phyloP scores from a whole-genome alignment of 768 basidiomycete genomes.

The Boletus vinaceobasis region DNA sequence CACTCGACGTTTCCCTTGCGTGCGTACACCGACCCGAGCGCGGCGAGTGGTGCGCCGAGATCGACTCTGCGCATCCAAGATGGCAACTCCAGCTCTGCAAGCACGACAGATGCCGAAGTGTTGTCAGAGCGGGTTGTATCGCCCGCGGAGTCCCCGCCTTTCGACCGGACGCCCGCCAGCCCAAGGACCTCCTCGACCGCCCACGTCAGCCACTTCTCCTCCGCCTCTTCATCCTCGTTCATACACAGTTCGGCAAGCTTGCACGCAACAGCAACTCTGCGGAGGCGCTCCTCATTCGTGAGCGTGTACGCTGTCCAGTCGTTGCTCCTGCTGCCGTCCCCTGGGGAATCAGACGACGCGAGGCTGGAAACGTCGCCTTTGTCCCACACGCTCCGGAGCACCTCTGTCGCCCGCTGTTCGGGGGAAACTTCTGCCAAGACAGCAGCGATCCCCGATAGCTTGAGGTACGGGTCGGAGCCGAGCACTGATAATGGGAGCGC shows the following conservation, averaged over 20 bases:
- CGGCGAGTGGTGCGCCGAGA: slow-evolving; percentile 65
- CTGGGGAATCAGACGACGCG: slow-evolving; percentile 1
- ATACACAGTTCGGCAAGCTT: slow-evolving; percentile 43
- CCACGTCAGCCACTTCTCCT: slow-evolving; percentile 42
- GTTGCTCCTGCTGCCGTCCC: not conserved
- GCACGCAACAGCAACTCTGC: slow-evolving; percentile 42
- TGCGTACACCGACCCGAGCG: slow-evolving; percentile 61
- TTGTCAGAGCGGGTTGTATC: not conserved
- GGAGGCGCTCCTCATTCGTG: slow-evolving; percentile 38
- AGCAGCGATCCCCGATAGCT: slow-evolving; percentile 64
- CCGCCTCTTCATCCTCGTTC: slow-evolving; percentile 32
- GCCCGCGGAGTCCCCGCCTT: not conserved
- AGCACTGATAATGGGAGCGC: slow-evolving; percentile 38
- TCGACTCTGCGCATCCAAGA: slow-evolving; percentile 58
- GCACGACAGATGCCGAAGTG: slow-evolving; percentile 24
- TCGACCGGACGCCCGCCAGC: slow-evolving; percentile 18
- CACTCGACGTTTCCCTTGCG: slow-evolving; percentile 48
- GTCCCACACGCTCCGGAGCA: slow-evolving; percentile 24
- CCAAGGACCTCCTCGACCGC: slow-evolving; percentile 43
- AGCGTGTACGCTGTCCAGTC: slow-evolving; percentile 28
- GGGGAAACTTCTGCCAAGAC: slow-evolving; percentile 51
- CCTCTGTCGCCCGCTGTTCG: slow-evolving; percentile 24
- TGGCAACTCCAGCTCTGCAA: slow-evolving; percentile 56
- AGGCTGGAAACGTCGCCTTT: slow-evolving; percentile 2
- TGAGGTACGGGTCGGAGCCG: slow-evolving; percentile 52